Evolutionary conservation across 495 filamentous ascomycete genomes (phyloP).

Genomic region (Aspergillus hancockii): DNA sequence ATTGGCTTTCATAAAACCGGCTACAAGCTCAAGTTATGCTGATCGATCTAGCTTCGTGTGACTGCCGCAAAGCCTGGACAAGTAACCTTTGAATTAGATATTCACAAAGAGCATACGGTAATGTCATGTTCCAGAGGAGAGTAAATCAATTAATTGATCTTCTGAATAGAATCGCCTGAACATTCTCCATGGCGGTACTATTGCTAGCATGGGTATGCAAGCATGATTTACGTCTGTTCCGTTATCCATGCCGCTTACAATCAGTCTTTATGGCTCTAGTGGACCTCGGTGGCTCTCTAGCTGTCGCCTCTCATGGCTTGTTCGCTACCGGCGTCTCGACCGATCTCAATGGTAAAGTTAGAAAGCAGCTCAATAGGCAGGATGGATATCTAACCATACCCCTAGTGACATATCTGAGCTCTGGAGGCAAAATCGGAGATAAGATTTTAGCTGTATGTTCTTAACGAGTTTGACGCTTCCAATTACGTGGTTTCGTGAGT

Average conservation of each 20-base stretch:
- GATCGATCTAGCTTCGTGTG: conserved; percentile 63
- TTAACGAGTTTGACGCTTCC: not conserved
- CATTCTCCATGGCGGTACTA: conserved; percentile 91
- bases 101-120: conserved; percentile 88
- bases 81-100: conserved; percentile 85
- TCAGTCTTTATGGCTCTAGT: conserved; percentile 47
- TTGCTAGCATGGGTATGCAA: conserved; percentile 78
- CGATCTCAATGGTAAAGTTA: conserved; percentile 76
- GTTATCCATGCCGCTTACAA: conserved; percentile 3
- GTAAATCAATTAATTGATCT: conserved; percentile 6
- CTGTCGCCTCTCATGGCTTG: conserved; percentile 86
- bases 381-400: not conserved
- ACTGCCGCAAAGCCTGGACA: conserved; percentile 72
- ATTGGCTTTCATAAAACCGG: not conserved
- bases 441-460: conserved; percentile 61
- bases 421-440: conserved; percentile 82
- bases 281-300: conserved; percentile 89
- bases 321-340: conserved; percentile 91
- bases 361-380: not conserved
- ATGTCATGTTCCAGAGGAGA: conserved; percentile 8
- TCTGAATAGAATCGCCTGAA: conserved; percentile 74
- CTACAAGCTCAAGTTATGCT: conserved; percentile 8
- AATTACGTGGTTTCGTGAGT: not conserved
- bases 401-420: conserved; percentile 84
- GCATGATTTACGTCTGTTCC: not conserved